Base-by-base conservation (phyloP, 441 rosid species). In the Mallotus japonicus region DNA sequence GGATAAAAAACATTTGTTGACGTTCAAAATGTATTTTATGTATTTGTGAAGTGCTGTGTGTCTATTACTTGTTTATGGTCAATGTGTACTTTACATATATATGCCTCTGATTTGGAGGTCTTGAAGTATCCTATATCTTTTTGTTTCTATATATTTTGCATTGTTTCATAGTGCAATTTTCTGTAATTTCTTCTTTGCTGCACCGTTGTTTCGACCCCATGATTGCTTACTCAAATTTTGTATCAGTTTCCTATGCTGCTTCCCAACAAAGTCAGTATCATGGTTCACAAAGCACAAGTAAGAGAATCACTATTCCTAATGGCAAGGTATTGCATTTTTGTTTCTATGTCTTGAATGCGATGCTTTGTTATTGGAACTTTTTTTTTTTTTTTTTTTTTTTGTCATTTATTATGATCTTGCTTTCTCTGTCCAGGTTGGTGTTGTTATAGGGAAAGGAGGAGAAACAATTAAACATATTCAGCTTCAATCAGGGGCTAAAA, bases 371-470 rank as follows among this genome's bases (percentile, higher is more conserved):
- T 8, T 28, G 6, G 44, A 24, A n/a, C n/a, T n/a, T n/a, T n/a
- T n/a, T n/a, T n/a, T n/a, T n/a, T 24, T 24, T 24, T 24, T 0
- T 0, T 47, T 17, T 13, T 32, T 67, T 4, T 37, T n/a, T 40
- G 10, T 40, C 6, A 10, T 13, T 19, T 28, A 4, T 37, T 50
- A 8, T 2, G 7, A 8, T 65, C 13, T 17, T 19, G 2, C 0
- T 19, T 62, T n/a, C 50, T 34, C 32, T 50, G 0, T 37, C 62
- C n/a, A 78, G 80, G 81, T 74, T 44, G 81, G 81, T 17, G 78
- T 78, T 57, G 78, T 74, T 44, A 78, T 78, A 42, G 78, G 81
- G 53, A 78, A 74, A 66, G 78, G 75, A 50, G 81, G 81, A 66
- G 81, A 74, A 62, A 78, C 75, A 7, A 78, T 74, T 4, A 74